Percentiles rank a stretch among this genome's conserved stretches.
These are phyloP conservation scores for Domatiomyces globalis DNA, from an alignment of 2,329 filamentous ascomycete genomes.

Conservation along the genomic window DNA sequence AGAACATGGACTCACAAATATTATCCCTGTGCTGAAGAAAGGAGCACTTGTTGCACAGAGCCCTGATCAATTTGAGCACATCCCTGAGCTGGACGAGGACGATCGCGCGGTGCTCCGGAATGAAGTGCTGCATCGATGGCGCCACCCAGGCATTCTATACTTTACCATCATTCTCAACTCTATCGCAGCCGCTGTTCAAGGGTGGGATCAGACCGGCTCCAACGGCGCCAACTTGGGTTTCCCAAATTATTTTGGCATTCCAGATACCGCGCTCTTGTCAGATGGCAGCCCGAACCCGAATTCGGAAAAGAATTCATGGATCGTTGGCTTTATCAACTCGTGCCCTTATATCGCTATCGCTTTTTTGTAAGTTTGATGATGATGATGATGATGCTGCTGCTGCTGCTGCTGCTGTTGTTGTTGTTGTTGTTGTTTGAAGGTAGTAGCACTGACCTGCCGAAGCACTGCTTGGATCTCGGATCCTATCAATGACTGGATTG, in stretches of 20 bases:
- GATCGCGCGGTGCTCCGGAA: slow-evolving; percentile 30
- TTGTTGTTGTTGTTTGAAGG: not conserved
- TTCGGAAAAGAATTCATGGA: slow-evolving; percentile 35
- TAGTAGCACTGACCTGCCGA: slow-evolving; percentile 6
- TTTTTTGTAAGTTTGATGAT: slow-evolving; percentile 28
- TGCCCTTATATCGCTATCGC: slow-evolving; percentile 41
- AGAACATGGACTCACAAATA: slow-evolving; percentile 44
- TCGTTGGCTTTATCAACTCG: slow-evolving; percentile 53
- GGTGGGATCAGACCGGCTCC: slow-evolving; percentile 34
- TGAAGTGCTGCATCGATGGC: slow-evolving; percentile 36
- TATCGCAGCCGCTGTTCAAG: slow-evolving; percentile 38
- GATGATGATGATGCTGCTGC: not conserved
- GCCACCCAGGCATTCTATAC: slow-evolving; percentile 34
- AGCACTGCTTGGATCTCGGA: slow-evolving; percentile 55
- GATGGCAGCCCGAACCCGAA: not conserved
- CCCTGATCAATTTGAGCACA: slow-evolving; percentile 47
- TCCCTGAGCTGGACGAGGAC: slow-evolving; percentile 44
- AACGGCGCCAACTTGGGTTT: slow-evolving; percentile 42
- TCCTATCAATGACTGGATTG: slow-evolving; percentile 44
- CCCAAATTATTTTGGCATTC: slow-evolving; percentile 34
- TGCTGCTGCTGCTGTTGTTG: no score
- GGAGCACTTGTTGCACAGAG: slow-evolving; percentile 63
- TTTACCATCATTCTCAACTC: slow-evolving; percentile 37
- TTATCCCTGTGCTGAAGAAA: slow-evolving; percentile 46
- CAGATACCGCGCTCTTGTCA: slow-evolving; percentile 20